Evolutionary conservation across 495 filamentous ascomycete genomes (phyloP).

Genomic region (Penicillium silybi): DNA sequence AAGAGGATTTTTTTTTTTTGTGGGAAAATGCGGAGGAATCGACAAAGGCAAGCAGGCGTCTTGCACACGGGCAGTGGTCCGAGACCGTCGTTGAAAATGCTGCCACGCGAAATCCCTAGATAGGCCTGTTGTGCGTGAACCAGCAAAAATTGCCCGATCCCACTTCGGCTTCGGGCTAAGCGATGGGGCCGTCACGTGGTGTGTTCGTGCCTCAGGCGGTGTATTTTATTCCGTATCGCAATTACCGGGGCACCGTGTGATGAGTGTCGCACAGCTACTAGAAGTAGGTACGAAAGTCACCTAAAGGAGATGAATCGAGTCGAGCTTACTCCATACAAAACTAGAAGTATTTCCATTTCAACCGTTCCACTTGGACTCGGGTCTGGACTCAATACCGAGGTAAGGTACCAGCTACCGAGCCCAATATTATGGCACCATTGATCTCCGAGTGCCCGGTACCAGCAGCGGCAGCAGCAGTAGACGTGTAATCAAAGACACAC

Average conservation of each 20-base stretch:
- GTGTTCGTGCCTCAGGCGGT: slow-evolving; percentile 4
- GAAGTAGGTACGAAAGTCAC: not conserved
- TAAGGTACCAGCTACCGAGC: not conserved
- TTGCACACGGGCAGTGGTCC: slow-evolving; percentile 24
- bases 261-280: not conserved
- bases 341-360: not conserved
- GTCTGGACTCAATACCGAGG: not conserved
- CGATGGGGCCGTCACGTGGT: slow-evolving; percentile 35
- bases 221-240: not conserved
- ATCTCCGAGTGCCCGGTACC: not conserved
- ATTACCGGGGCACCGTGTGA: not conserved
- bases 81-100: slow-evolving; percentile 27
- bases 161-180: slow-evolving; percentile 39
- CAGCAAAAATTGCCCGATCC: slow-evolving; percentile 33
- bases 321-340: not conserved
- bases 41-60: slow-evolving; percentile 8
- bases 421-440: slow-evolving; percentile 9
- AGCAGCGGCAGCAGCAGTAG: not conserved
- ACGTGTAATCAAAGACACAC: slow-evolving; percentile 3
- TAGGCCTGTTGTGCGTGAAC: slow-evolving; percentile 41
- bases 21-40: slow-evolving; percentile 1
- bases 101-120: slow-evolving; percentile 43
- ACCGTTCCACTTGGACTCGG: not conserved
- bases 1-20: slow-evolving; percentile 11
- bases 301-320: not conserved